Evolutionary conservation across 768 basidiomycete genomes (phyloP), one percentile per base, ranked within the genome.

Genomic region (Lactarius pseudohatsudake): DNA sequence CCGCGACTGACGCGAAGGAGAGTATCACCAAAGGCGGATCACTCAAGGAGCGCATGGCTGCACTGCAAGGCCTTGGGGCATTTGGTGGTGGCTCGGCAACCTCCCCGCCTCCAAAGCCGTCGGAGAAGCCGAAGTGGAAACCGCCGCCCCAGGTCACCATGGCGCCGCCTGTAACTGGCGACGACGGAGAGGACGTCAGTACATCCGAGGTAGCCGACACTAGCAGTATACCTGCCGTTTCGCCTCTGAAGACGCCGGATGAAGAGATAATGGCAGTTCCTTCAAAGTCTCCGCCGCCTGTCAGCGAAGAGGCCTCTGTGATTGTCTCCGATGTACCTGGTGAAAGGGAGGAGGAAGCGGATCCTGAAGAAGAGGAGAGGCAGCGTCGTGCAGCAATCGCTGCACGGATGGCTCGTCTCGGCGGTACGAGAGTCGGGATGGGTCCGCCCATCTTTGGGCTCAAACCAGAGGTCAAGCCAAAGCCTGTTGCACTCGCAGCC

Each of bases 1-100:
- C 86, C 28, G 92, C 92, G 5, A 85, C 86, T 34, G 96, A 98
- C 79, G 95, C 95, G 26, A 88, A 90, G 75, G 90, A 89, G 72
- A 90, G 89, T 72, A 96, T 96, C 76, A 84, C 84, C 6, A 86
- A 86, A 64, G 89, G 85, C 3, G 89, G 86, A 5, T 92, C 91
- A 64, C 77, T 98, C 70, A 95, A 89, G 79, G 96, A 97, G 66
- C 86, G 96, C 43, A 97, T 98, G 94, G 94, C 94, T 36, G 94
- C 94, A 3, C 79, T 98, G 43, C 91, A 94, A 75, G 92, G 91
- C 9, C 87, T 83, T 55, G 90, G 91, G 18, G 93, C 81, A 11
- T 93, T 96, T 72, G 91, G 91, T 18, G 82, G 79, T 1, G 74
- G 74, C 1, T 74, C 75, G 6, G 68, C 76, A n/a, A 74, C 81